A percentile compares a stretch with the other conserved stretches of the same genome.
These are phyloP conservation scores for Pseudocercospora vitis DNA, from an alignment of 2,329 filamentous ascomycete species.

Conservation along the genomic window DNA sequence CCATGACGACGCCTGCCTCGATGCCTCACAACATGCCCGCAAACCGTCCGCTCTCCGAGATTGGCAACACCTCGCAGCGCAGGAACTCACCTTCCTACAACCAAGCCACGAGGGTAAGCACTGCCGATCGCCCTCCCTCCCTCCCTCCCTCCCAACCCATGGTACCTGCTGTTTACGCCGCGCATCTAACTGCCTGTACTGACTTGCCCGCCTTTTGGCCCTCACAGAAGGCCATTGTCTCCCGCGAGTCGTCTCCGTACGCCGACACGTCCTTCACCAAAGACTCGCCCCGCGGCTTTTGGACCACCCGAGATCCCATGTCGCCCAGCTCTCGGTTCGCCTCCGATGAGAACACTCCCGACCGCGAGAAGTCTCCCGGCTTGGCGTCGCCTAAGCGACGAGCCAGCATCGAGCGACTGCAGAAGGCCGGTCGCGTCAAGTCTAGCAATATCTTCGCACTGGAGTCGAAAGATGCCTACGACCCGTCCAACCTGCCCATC, in stretches of 20 bases:
- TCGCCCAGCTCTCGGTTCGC: conserved; percentile 61
- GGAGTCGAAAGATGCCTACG: conserved; percentile 89
- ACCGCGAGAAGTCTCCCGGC: conserved; percentile 61
- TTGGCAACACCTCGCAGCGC: conserved; percentile 80
- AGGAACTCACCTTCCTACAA: conserved; percentile 93
- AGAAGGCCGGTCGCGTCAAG: conserved; percentile 91
- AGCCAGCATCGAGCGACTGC: conserved; percentile 91
- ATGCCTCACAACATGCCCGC: conserved; percentile 56
- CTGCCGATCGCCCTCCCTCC: conserved; percentile 5
- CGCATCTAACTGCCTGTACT: conserved; percentile 20
- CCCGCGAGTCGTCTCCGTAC: conserved; percentile 75
- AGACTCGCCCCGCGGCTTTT: conserved; percentile 79
- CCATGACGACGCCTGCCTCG: conserved; percentile 54
- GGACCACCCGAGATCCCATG: conserved; percentile 72
- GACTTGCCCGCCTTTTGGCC: conserved; percentile 31
- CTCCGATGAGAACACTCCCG: conserved; percentile 64
- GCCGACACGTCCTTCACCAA: conserved; percentile 40
- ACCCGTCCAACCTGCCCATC: conserved; percentile 72
- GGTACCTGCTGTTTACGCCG: neutral
- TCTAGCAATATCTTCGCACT: conserved; percentile 97
- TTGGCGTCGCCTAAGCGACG: conserved; percentile 63
- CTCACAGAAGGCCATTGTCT: conserved; percentile 64
- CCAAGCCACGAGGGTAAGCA: conserved; percentile 65
- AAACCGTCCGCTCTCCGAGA: conserved; percentile 75
- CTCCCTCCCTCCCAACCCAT: no score